Evolutionary conservation across 1,284 basidiomycete species (phyloP).

Genomic region (Agroathelia rolfsii): DNA sequence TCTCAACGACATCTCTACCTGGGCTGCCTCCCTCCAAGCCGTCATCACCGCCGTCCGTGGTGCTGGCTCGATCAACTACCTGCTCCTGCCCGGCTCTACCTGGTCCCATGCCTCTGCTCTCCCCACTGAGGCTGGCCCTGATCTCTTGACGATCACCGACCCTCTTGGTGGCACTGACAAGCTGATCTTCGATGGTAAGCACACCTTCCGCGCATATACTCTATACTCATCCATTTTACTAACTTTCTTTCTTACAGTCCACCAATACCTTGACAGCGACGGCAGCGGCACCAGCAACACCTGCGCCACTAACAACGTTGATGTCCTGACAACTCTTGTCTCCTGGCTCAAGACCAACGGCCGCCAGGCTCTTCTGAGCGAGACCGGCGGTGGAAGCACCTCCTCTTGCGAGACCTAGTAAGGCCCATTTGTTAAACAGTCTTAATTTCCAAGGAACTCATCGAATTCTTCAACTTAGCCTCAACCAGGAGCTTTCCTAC

Average conservation of each 20-base stretch:
- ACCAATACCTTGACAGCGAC: constrained; percentile 54
- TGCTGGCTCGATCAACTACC: constrained; percentile 32
- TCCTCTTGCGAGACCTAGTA: constrained; percentile 35
- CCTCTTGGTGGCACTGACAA: constrained; percentile 38
- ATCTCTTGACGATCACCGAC: constrained; percentile 42
- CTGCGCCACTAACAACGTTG: constrained; percentile 39
- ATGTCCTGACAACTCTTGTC: constrained; percentile 34
- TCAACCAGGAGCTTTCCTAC: constrained; percentile 35
- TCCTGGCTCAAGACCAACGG: constrained; percentile 37
- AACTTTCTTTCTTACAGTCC: constrained; percentile 29
- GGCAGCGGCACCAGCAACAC: constrained; percentile 44
- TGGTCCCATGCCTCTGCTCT: constrained; percentile 35
- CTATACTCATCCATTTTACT: constrained; percentile 7
- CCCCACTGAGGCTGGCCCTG: constrained; percentile 41
- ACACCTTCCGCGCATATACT: constrained; percentile 1
- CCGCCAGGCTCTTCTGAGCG: constrained; percentile 45
- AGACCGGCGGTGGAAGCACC: constrained; percentile 50
- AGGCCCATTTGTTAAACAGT: no score
- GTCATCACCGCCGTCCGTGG: constrained; percentile 39
- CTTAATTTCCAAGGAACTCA: neutral
- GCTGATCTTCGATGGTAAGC: constrained; percentile 44
- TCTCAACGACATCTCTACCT: constrained; percentile 28
- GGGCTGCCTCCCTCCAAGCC: constrained; percentile 36
- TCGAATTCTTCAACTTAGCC: constrained; percentile 16
- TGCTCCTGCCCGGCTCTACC: constrained; percentile 36